Percentiles rank a stretch among this genome's conserved stretches.
Evolutionary conservation across 2,329 filamentous ascomycete genomes (phyloP).

Genomic region (Aspergillus jensenii): DNA sequence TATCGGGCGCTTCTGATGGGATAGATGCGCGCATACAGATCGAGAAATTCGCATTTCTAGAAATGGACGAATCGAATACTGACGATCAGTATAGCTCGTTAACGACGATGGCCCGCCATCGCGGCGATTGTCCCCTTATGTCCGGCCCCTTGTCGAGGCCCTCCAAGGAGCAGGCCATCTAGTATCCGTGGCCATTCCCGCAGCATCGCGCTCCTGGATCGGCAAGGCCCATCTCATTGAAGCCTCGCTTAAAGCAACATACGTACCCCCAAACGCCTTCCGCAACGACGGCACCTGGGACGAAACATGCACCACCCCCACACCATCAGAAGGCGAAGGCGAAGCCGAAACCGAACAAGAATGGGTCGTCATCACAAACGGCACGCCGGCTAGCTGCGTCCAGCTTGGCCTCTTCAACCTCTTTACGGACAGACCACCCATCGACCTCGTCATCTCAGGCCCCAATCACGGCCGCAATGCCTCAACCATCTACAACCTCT

Average conservation of each 20-base stretch:
- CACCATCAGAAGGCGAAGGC: slow-evolving; percentile 47
- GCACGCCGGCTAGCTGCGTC: slow-evolving; percentile 72
- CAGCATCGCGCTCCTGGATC: slow-evolving; percentile 90
- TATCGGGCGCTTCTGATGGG: neutral
- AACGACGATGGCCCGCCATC: slow-evolving; percentile 79
- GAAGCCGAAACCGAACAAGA: slow-evolving; percentile 40
- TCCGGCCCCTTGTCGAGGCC: slow-evolving; percentile 67
- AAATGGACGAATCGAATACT: neutral
- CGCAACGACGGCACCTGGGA: slow-evolving; percentile 56
- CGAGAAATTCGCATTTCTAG: neutral
- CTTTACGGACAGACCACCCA: slow-evolving; percentile 64
- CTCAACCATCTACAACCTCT: slow-evolving; percentile 73
- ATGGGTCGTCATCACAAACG: slow-evolving; percentile 68
- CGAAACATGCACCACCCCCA: slow-evolving; percentile 8
- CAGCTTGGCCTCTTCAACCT: slow-evolving; percentile 77
- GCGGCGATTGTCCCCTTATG: slow-evolving; percentile 69
- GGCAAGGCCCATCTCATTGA: slow-evolving; percentile 94
- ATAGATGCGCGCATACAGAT: neutral
- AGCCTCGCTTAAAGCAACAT: slow-evolving; percentile 73
- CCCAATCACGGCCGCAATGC: slow-evolving; percentile 80
- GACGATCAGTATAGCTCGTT: slow-evolving; percentile 31
- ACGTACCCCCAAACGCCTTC: slow-evolving; percentile 66
- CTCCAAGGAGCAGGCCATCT: slow-evolving; percentile 72
- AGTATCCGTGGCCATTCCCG: slow-evolving; percentile 83
- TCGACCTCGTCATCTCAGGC: slow-evolving; percentile 73